Base-by-base conservation (phyloP, 495 filamentous ascomycete genomes). In the Penicillium argentinense region DNA sequence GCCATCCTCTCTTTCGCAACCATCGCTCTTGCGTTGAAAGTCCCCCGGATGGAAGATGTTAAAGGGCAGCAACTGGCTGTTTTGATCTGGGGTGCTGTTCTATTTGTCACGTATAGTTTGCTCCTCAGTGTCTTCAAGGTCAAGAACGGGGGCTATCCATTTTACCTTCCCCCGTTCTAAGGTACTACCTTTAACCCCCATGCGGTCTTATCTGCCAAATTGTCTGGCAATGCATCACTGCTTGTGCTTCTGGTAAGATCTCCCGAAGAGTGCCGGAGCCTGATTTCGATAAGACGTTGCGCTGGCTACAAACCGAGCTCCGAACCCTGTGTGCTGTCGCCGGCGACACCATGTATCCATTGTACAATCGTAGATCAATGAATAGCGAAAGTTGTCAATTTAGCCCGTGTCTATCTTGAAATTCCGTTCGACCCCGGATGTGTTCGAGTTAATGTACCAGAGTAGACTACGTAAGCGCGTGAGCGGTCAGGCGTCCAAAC, bases 101-200 rank as follows among this genome's bases (percentile, higher is more conserved):
- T 97, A 29, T 78, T 95, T 45, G 71, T 84, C 25, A 84, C 88
- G 72, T 97, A 97, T 73, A 95, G 91, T 71, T 91, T 96, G 65
- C 76, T 99, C 28, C 76, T 99, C 47, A 96, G 86, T 66, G 76
- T 96, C 51, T 99, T 99, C 76, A 82, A 90, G 58, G 71, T 85
- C 42, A 99, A 99, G 79, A 99, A 97, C 58, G 86, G 84, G 23
- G 90, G 91, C 21, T 99, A 99, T 66, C 89, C 91, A 23, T 97
- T 97, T 68, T 89, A 81, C 54, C 75, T 99, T 41, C 93, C 95
- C 5, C 93, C 93, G 5, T 96, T 98, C 68, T 89, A 77, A 51
- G 32, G 9, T 23, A 19, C 12, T 18, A 9, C 1, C 33, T 28
- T 46, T 12, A n/a, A n/a, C n/a, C 8, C 11, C 33, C 17, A 7